Conservation (phyloP, 306 rosid species). For the Pyrus communis region DNA sequence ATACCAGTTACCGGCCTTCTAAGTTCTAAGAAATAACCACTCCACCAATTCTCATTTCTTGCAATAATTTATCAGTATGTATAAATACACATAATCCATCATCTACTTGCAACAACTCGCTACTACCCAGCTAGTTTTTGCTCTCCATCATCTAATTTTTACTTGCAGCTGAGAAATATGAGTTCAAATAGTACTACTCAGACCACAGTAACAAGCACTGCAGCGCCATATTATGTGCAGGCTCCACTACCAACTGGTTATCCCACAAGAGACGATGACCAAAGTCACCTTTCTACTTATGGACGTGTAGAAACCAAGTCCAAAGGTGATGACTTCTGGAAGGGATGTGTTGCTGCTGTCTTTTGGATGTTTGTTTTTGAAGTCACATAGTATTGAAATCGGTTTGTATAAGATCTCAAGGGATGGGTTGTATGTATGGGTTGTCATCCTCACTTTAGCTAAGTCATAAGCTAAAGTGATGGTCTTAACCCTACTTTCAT, state of each 20-base stretch:
- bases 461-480: no score
- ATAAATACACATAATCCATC: not conserved
- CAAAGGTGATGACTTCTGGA: constrained; percentile 11
- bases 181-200: not conserved
- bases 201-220: not conserved
- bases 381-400: not conserved
- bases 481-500: no score
- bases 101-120: not conserved
- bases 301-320: constrained; percentile 6
- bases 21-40: not conserved
- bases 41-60: not conserved
- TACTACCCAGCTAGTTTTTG: not conserved
- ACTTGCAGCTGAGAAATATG: not conserved
- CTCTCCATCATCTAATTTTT: not conserved
- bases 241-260: not conserved
- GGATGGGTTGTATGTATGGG: no score
- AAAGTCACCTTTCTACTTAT: not conserved
- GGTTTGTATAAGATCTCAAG: no score
- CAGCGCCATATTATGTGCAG: not conserved
- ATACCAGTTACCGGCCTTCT: not conserved
- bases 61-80: no score
- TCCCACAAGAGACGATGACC: not conserved
- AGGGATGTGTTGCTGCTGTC: constrained; percentile 13
- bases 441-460: no score
- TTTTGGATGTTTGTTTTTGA: constrained; percentile 10